Evolutionary conservation across 2,329 filamentous ascomycete species (phyloP).

Genomic region (Chaetomium sp.): DNA sequence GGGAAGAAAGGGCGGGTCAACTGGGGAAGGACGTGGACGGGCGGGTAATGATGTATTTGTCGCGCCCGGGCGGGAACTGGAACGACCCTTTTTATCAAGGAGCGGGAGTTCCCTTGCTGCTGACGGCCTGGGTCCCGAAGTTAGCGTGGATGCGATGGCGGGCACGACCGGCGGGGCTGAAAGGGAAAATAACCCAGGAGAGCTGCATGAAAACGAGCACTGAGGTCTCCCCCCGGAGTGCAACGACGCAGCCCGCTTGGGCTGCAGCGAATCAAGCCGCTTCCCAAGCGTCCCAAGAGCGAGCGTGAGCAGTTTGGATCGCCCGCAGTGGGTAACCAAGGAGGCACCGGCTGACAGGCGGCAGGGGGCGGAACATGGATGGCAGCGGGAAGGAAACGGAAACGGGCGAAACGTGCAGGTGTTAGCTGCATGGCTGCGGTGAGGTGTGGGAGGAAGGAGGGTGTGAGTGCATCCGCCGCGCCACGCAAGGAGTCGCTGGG

Average conservation of each 20-base stretch:
- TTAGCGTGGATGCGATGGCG: constrained; percentile 21
- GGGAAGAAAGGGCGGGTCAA: constrained; percentile 7
- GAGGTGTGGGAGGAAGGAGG: background rate
- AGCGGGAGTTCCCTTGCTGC: constrained; percentile 25
- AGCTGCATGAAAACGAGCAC: constrained; percentile 9
- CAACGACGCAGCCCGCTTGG: constrained; percentile 2
- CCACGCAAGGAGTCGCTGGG: background rate
- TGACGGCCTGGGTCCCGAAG: constrained; percentile 22
- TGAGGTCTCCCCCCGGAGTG: constrained; percentile 4
- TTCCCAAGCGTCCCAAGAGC: constrained; percentile 5
- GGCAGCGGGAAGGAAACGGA: constrained; percentile 12
- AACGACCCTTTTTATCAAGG: constrained; percentile 22
- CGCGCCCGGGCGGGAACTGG: constrained; percentile 19
- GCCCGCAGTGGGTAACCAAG: constrained; percentile 10
- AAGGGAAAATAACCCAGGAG: constrained; percentile 12
- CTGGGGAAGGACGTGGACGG: constrained; percentile 10
- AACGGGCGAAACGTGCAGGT: constrained; percentile 14
- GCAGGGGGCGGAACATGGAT: constrained; percentile 11
- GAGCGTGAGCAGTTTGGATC: constrained; percentile 12
- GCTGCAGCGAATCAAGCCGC: constrained; percentile 12
- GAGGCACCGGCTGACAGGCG: constrained; percentile 15
- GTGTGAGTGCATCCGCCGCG: background rate
- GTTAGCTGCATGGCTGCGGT: constrained; percentile 6
- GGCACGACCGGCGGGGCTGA: background rate
- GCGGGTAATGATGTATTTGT: constrained; percentile 21